Evolutionary conservation across 371 early-diverging fungal genomes (phyloP), one percentile per base, ranked within the genome.

Genomic region (Nematocida displodere): DNA sequence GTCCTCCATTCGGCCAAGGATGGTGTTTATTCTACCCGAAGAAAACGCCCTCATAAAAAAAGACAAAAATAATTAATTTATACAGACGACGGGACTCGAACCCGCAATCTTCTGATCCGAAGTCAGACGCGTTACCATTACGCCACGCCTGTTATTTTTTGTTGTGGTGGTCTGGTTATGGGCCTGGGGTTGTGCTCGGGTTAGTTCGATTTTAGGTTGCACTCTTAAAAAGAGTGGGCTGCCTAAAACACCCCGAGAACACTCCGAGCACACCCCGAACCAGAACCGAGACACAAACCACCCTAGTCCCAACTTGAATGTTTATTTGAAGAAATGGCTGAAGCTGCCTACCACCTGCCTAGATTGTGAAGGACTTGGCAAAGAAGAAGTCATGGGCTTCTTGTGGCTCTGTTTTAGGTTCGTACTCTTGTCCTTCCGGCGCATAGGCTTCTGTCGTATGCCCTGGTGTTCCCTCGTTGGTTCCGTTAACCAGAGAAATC

Each of bases 401-500:
- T 20, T 42, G 11, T 44, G 75, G 75, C 13, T 22, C 63, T 20
- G 7, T 15, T 11, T 22, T 44, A 11, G 26, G 52, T 5, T 17
- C 39, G 33, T 50, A 34, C 33, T 5, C 5, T 22, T 13, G n/a
- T 34, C 42, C 54, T 13, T 36, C 13, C 13, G 62, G 50, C 15
- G 33, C 28, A 11, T 33, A 47, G 20, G 7, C 34, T 17, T 58
- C 50, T 8, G 15, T n/a, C 5, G 66, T 11, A 28, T 71, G 48
- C 13, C 50, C 50, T 7, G 62, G 75, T 17, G 75, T 46, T 36
- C 50, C 71, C 29, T 26, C 36, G 34, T 54, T 46, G 2, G 68
- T 34, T 15, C 49, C 20, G 46, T 77, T 77, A 1, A 46, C 49
- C 44, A 59, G 44, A 22, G 40, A 94, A 86, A 94, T 96, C 83